phyloP scores from a whole-genome alignment of 1,139 yeast species.

The Protomyces gravidus region DNA sequence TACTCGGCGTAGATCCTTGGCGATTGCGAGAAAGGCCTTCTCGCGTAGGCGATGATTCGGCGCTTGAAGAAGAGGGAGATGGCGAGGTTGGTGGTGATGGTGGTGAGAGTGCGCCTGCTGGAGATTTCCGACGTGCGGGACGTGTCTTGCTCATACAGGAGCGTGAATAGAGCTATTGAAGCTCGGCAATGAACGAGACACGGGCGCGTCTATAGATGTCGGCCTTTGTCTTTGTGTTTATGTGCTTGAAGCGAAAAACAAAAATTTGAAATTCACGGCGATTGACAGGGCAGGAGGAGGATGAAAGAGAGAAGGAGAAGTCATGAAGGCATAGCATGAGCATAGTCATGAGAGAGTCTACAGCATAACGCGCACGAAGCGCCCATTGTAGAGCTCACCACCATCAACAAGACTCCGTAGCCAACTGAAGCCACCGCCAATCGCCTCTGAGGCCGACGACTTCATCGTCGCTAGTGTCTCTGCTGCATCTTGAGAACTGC shows the following conservation, averaged over 20 bases:
- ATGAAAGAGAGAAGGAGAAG: not conserved
- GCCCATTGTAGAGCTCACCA: not conserved
- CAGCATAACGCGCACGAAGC: not conserved
- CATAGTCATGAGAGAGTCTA: not conserved
- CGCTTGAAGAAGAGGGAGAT: not conserved
- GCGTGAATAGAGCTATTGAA: too few relatives aligned
- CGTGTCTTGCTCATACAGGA: too few relatives aligned
- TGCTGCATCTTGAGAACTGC: not conserved
- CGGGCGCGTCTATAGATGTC: too few relatives aligned
- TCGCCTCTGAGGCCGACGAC: too few relatives aligned
- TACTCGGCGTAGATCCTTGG: too few relatives aligned
- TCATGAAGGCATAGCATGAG: not conserved
- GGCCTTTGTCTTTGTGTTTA: too few relatives aligned
- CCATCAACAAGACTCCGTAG: too few relatives aligned
- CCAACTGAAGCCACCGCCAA: not conserved
- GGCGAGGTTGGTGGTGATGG: constrained; percentile 4
- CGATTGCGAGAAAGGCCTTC: too few relatives aligned
- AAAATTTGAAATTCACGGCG: too few relatives aligned
- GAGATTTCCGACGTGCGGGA: not conserved
- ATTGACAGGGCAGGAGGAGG: not conserved
- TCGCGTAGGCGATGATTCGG: not conserved
- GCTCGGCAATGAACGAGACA: too few relatives aligned
- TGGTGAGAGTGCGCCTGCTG: not conserved
- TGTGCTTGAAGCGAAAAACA: too few relatives aligned
- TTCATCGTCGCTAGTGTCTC: not conserved